Base-by-base conservation (phyloP, 106 monocot species). In the Apostasia ramifera region DNA sequence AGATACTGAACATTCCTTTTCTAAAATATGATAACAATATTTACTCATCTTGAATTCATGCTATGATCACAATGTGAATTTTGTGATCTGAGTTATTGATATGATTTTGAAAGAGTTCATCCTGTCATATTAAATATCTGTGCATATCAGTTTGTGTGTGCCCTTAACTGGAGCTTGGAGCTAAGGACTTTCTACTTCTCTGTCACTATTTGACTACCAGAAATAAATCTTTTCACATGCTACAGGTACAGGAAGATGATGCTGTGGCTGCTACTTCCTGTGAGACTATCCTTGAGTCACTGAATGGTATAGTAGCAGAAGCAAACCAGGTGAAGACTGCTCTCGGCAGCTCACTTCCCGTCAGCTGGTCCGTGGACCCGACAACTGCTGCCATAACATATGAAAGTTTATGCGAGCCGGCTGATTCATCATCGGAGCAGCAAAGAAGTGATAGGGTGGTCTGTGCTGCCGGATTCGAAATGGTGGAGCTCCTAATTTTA, bases 401-500 rank as follows among this genome's bases (percentile, higher is more conserved):
- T 46, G 67, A 75, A 63, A 76, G 73, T 73, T 54, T 77, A 10
- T 75, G 57, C 14, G 89, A 86, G 40, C 65, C 66, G 45, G 43
- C 70, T 45, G 71, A 78, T 2, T 38, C 67, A 1, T 14, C 49
- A 6, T 75, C 79, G 15, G 44, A 57, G 55, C 55, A 80, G 9
- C 67, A 65, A 61, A 73, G 72, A 47, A 91, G 71, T 71, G 60
- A 70, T 9, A 71, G 88, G 43, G 61, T 75, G 14, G 68, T 86
- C 50, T 73, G 78, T 69, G 48, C 78, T 51, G 74, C 88, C 48
- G 91, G 81, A 63, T 69, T 82, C 50, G 91, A 91, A 64, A 85
- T 95, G 88, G 71, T 85, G 51, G 95, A 91, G 75, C 91, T 95
- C 39, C 77, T 95, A 61, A 71, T 88, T 53, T 66, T 95, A 44